These are phyloP conservation scores for Pilatotrama ljubarskyi DNA, from an alignment of 768 basidiomycete genomes.

Conservation along the genomic window DNA sequence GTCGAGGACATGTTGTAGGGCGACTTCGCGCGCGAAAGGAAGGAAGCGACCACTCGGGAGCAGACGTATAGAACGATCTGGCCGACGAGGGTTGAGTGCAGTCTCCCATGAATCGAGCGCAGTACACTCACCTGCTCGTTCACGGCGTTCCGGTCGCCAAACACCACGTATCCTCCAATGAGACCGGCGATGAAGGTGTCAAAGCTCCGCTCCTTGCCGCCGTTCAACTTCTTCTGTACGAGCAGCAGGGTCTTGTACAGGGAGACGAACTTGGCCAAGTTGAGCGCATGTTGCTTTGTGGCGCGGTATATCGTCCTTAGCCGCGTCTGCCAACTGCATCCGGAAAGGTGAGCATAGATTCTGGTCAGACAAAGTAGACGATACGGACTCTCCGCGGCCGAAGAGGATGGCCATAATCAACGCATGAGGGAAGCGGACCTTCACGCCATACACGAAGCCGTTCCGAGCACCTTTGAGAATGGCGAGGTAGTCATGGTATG, in stretches of 20 bases:
- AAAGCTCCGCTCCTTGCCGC: constrained; percentile 74
- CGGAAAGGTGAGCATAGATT: constrained; percentile 10
- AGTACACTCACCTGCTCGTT: constrained; percentile 77
- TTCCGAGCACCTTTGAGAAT: constrained; percentile 94
- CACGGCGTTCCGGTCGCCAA: constrained; percentile 82
- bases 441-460: constrained; percentile 87
- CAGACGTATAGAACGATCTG: constrained; percentile 97
- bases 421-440: constrained; percentile 94
- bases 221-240: constrained; percentile 77
- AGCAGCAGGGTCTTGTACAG: constrained; percentile 88
- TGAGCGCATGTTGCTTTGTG: constrained; percentile 88
- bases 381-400: constrained; percentile 83
- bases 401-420: constrained; percentile 95
- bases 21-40: constrained; percentile 75
- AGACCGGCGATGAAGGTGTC: constrained; percentile 95
- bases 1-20: constrained; percentile 50
- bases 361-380: constrained; percentile 3
- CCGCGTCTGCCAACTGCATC: constrained; percentile 68
- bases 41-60: constrained; percentile 87
- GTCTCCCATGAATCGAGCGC: background rate
- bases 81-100: background rate
- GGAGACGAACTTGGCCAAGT: constrained; percentile 92
- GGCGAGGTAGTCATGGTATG: constrained; percentile 86
- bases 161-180: constrained; percentile 87
- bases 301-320: constrained; percentile 70